A percentile compares a stretch with the other conserved stretches of the same genome.
Conservation (phyloP, 2,329 filamentous ascomycete genomes). For the Dothideomycetidae sp. region DNA sequence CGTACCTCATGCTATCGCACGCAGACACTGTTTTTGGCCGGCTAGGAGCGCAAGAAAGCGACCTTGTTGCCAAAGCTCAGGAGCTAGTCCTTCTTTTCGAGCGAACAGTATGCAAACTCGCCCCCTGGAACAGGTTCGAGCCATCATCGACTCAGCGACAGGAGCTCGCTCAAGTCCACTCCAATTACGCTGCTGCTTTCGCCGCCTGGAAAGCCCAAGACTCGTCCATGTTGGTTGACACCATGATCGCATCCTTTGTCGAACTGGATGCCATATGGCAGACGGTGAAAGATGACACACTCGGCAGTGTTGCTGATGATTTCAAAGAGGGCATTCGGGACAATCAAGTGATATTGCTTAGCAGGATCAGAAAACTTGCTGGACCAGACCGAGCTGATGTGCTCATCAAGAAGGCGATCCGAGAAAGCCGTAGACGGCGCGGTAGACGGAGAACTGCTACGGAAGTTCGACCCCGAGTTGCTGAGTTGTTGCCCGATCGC, state of each 20-base stretch:
- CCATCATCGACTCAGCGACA: constrained; percentile 48
- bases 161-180: constrained; percentile 53
- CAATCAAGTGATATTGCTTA: constrained; percentile 66
- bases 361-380: constrained; percentile 64
- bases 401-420: constrained; percentile 60
- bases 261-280: constrained; percentile 74
- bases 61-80: constrained; percentile 62
- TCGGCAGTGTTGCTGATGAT: constrained; percentile 58
- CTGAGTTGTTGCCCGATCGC: constrained; percentile 27
- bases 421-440: constrained; percentile 52
- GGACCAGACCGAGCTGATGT: constrained; percentile 57
- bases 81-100: constrained; percentile 69
- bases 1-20: constrained; percentile 66
- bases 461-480: constrained; percentile 56
- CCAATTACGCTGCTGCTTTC: constrained; percentile 63
- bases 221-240: constrained; percentile 61
- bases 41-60: constrained; percentile 54
- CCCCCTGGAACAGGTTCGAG: constrained; percentile 50
- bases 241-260: constrained; percentile 77
- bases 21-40: constrained; percentile 64
- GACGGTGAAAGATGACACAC: constrained; percentile 64
- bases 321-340: constrained; percentile 69
- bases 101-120: constrained; percentile 52
- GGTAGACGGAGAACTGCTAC: constrained; percentile 51
- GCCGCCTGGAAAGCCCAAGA: constrained; percentile 74